These are phyloP conservation scores for Penicillium sp. DNA, from an alignment of 2,329 filamentous ascomycete genomes.

Conservation along the genomic window DNA sequence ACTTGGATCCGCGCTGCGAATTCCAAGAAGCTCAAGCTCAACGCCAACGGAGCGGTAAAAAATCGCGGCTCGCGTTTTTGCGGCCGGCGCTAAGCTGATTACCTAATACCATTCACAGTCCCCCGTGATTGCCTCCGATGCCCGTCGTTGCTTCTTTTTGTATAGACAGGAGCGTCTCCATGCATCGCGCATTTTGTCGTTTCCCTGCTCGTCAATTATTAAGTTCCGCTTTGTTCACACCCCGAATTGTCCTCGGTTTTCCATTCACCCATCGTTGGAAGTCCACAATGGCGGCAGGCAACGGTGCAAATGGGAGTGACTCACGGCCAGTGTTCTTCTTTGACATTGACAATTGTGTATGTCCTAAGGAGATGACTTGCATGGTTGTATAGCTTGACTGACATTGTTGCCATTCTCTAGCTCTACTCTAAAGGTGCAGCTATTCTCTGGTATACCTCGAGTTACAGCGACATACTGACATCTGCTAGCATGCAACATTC, in stretches of 20 bases:
- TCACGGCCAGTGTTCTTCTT: constrained; percentile 70
- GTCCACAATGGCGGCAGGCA: constrained; percentile 29
- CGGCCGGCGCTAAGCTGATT: constrained; percentile 19
- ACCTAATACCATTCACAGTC: no score
- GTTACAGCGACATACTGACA: constrained; percentile 16
- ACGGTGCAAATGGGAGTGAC: constrained; percentile 32
- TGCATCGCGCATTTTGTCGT: constrained; percentile 19
- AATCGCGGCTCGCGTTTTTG: constrained; percentile 14
- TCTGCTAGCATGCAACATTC: constrained; percentile 72
- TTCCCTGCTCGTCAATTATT: constrained; percentile 10
- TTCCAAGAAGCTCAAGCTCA: no score
- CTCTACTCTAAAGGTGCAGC: constrained; percentile 79
- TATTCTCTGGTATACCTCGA: constrained; percentile 6
- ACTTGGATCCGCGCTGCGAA: no score
- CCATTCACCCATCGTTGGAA: constrained; percentile 3
- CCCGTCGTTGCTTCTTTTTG: neutral
- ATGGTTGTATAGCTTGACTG: neutral
- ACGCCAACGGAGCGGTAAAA: constrained; percentile 7
- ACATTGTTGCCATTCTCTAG: constrained; percentile 36
- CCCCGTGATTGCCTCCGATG: no score
- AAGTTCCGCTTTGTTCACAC: constrained; percentile 2
- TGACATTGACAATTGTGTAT: constrained; percentile 94
- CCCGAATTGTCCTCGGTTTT: constrained; percentile 3
- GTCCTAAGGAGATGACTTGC: constrained; percentile 30
- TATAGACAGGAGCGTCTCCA: constrained; percentile 3